A percentile compares a stretch with the other conserved stretches of the same genome.
These are phyloP conservation scores for Allantophomopsis cytisporea DNA, from an alignment of 2,329 filamentous ascomycete species.

Conservation along the genomic window DNA sequence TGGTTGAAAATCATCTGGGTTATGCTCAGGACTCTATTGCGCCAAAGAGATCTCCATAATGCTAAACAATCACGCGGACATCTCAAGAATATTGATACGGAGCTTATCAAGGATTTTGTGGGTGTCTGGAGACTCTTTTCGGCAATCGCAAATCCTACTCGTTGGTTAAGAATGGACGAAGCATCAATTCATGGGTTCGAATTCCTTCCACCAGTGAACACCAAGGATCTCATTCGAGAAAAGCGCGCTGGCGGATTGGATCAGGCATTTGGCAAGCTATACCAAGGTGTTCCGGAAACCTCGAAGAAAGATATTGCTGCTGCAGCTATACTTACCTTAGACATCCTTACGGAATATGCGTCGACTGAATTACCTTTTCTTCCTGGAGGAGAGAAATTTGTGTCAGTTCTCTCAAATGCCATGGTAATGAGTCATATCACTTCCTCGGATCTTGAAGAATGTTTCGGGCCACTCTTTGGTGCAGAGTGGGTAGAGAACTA, in stretches of 20 bases:
- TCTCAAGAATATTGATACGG: neutral
- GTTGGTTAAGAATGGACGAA: neutral
- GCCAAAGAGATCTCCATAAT: neutral
- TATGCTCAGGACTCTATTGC: slow-evolving; percentile 10
- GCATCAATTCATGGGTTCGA: neutral
- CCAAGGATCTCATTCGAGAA: neutral
- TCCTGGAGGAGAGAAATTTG: no score
- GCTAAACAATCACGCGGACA: slow-evolving; percentile 1
- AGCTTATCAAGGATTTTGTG: slow-evolving; percentile 10
- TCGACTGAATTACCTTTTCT: no score
- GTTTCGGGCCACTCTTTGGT: no score
- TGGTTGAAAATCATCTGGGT: slow-evolving; percentile 13
- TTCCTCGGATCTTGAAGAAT: no score
- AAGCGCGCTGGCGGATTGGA: neutral
- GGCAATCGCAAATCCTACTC: neutral
- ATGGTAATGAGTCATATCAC: no score
- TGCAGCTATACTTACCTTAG: neutral
- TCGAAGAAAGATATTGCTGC: neutral
- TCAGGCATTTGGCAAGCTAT: neutral
- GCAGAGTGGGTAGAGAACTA: no score
- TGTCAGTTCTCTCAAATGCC: no score
- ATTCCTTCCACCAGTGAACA: neutral
- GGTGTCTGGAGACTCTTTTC: slow-evolving; percentile 17
- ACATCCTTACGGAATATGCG: neutral
- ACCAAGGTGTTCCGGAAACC: no score